These are phyloP conservation scores for Candida anutae DNA, from an alignment of 1,139 yeast genomes.

Conservation along the genomic window DNA sequence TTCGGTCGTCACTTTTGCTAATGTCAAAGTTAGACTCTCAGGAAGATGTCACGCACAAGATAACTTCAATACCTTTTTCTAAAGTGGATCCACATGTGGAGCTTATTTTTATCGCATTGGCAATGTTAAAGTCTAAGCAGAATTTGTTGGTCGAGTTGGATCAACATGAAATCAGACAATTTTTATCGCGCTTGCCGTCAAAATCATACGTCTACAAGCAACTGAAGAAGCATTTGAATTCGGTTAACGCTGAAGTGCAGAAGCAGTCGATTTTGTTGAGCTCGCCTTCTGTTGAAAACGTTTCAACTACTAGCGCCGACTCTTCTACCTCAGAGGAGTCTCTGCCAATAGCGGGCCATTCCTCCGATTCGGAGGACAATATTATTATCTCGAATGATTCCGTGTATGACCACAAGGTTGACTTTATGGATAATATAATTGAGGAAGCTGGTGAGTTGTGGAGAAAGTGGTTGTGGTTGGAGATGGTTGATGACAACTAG, in stretches of 20 bases:
- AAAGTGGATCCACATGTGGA: slow-evolving; percentile 72
- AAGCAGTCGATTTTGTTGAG: slow-evolving; percentile 2
- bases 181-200: slow-evolving; percentile 50
- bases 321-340: slow-evolving; percentile 6
- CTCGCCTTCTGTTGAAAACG: slow-evolving; percentile 4
- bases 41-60: neutral
- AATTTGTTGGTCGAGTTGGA: slow-evolving; percentile 76
- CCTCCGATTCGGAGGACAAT: slow-evolving; percentile 3
- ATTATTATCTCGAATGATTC: slow-evolving; percentile 30
- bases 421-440: slow-evolving; percentile 63
- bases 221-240: slow-evolving; percentile 6
- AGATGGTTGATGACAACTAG: slow-evolving; percentile 44
- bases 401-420: slow-evolving; percentile 27
- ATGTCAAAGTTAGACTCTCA: neutral
- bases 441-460: slow-evolving; percentile 81
- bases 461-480: slow-evolving; percentile 80
- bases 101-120: slow-evolving; percentile 67
- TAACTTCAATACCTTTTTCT: slow-evolving; percentile 46
- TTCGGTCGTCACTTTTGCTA: neutral
- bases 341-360: slow-evolving; percentile 4
- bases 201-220: slow-evolving; percentile 34
- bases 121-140: slow-evolving; percentile 75
- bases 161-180: slow-evolving; percentile 81
- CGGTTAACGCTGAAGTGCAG: slow-evolving; percentile 5
- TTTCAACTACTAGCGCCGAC: slow-evolving; percentile 5